Conservation (phyloP, 148 eudicot species). For the Beta vulgaris region DNA sequence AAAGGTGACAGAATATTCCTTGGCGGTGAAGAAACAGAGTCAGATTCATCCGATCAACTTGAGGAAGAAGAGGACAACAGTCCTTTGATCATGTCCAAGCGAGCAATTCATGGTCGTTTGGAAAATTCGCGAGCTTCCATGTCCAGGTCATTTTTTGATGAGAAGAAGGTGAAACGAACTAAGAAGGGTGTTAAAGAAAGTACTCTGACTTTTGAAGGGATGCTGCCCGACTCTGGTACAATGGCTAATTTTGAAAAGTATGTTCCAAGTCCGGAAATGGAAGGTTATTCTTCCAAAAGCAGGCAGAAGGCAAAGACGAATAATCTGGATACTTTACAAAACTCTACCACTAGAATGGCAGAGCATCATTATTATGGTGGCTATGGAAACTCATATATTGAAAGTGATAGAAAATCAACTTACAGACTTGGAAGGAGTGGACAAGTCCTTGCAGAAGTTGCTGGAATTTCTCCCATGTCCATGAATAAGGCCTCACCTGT, state of each 20-base stretch:
- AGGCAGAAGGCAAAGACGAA: constrained; percentile 52
- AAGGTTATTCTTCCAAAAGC: constrained; percentile 31
- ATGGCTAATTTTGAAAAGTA: constrained; percentile 36
- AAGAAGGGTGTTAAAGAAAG: constrained; percentile 41
- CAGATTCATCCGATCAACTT: constrained; percentile 72
- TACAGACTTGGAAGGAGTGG: constrained; percentile 44
- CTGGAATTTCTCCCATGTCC: constrained; percentile 37
- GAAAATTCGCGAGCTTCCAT: constrained; percentile 30
- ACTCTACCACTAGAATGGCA: constrained; percentile 26
- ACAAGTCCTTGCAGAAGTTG: constrained; percentile 39
- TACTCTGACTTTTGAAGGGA: constrained; percentile 33
- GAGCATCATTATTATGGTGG: constrained; percentile 36
- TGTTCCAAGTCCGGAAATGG: constrained; percentile 33
- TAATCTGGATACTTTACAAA: constrained; percentile 37
- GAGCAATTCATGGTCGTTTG: constrained; percentile 43
- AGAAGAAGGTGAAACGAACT: constrained; percentile 40
- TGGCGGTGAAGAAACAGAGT: constrained; percentile 77
- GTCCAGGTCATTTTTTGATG: constrained; percentile 30
- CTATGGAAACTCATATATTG: constrained; percentile 31
- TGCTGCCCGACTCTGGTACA: constrained; percentile 37
- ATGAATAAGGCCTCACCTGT: constrained; percentile 32
- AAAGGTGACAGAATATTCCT: constrained; percentile 36
- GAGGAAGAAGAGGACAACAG: constrained; percentile 57
- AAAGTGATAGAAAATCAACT: constrained; percentile 27
- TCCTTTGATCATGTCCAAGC: constrained; percentile 72